Evolutionary conservation across 306 rosid genomes (phyloP).

Genomic region (Ormosia emarginata): DNA sequence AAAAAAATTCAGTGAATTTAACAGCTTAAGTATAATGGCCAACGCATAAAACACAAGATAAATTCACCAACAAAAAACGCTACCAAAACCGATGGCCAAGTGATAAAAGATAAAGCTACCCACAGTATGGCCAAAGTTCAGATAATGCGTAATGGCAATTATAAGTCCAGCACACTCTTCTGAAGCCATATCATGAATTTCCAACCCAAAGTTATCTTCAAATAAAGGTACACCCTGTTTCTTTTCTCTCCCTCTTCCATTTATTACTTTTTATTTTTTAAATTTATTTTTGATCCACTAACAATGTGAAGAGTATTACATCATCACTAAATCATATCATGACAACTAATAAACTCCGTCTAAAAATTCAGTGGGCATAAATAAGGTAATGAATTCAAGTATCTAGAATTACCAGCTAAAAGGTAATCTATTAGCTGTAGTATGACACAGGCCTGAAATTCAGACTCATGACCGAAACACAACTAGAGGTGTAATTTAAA

Average conservation of each 20-base stretch:
- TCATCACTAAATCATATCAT: not conserved
- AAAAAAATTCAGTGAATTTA: conserved; percentile 16
- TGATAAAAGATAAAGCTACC: not conserved
- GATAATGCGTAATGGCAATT: not conserved
- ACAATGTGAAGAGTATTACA: not conserved
- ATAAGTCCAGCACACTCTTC: not conserved
- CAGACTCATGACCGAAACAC: not conserved
- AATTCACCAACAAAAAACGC: not conserved
- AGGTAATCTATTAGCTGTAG: not conserved
- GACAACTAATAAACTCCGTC: not conserved
- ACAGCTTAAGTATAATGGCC: conserved; percentile 7
- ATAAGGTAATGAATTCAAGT: not conserved
- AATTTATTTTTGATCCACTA: conserved; percentile 4
- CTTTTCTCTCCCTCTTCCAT: not conserved
- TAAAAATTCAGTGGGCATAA: not conserved
- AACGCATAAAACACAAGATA: not conserved
- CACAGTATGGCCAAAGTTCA: not conserved
- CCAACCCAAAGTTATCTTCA: conserved; percentile 4
- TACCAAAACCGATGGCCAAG: not conserved
- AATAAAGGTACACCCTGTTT: not conserved
- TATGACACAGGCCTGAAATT: not conserved
- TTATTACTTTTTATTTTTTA: not conserved
- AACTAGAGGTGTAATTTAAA: not conserved
- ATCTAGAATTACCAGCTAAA: conserved; percentile 5
- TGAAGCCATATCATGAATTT: not conserved